phyloP scores from a whole-genome alignment of 345 rosid genomes.

The Syzygium jambos region DNA sequence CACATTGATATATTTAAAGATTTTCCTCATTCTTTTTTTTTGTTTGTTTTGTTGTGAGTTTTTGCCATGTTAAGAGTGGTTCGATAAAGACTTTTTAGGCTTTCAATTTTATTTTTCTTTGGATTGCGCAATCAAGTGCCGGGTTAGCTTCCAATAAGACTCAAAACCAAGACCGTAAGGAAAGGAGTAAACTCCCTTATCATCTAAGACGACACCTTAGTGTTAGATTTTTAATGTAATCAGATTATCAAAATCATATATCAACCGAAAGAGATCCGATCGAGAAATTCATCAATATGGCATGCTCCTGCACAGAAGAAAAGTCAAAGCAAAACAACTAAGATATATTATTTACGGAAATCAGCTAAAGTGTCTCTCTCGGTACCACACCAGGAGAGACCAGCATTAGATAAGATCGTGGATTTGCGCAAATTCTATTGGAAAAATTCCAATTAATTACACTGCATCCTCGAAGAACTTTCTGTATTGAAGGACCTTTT shows the following conservation, averaged over 20 bases:
- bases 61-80: neutral
- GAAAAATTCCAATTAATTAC: neutral
- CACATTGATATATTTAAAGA: neutral
- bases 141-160: no score
- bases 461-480: neutral
- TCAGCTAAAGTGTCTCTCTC: neutral
- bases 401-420: neutral
- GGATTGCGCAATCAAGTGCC: neutral
- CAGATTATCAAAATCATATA: no score
- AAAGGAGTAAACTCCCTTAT: neutral
- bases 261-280: neutral
- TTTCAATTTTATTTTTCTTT: no score
- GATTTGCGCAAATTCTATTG: neutral
- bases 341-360: neutral
- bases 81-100: neutral
- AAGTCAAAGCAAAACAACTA: neutral
- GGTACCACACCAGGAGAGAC: neutral
- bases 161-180: neutral
- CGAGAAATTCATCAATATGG: neutral
- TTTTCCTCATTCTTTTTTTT: neutral
- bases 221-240: neutral
- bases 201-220: neutral
- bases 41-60: neutral
- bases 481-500: no score
- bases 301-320: neutral